Evolutionary conservation across 176 grass and related monocot species (phyloP).

Genomic region (Aechmea fasciata): DNA sequence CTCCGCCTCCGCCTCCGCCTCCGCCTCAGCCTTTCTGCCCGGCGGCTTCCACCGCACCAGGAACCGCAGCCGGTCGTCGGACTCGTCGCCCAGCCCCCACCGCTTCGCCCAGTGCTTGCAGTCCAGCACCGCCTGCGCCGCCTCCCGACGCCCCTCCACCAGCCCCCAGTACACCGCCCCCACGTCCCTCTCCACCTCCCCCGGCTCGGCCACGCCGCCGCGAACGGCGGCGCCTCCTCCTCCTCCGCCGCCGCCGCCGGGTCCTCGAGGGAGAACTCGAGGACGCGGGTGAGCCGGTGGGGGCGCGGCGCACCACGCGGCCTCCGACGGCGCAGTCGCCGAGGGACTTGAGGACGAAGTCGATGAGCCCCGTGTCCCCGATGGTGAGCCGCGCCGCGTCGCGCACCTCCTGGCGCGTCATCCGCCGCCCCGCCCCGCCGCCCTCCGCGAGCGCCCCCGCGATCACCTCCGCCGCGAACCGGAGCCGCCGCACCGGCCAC

Average conservation of each 20-base stretch:
- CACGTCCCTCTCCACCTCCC: conserved; percentile 49
- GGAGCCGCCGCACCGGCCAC: conserved; percentile 63
- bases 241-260: conserved; percentile 18
- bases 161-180: conserved; percentile 47
- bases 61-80: conserved; percentile 78
- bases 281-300: conserved; percentile 48
- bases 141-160: conserved; percentile 27
- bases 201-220: conserved; percentile 26
- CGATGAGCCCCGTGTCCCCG: conserved; percentile 84
- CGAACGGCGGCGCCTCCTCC: conserved; percentile 14
- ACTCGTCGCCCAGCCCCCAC: conserved; percentile 72
- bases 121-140: conserved; percentile 50
- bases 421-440: conserved; percentile 34
- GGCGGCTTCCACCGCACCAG: conserved; percentile 54
- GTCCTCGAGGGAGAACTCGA: conserved; percentile 78
- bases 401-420: conserved; percentile 72
- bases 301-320: conserved; percentile 52
- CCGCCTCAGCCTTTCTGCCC: not conserved
- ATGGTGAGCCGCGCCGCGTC: conserved; percentile 73
- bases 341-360: conserved; percentile 89
- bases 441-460: conserved; percentile 55
- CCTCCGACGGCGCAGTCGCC: conserved; percentile 52
- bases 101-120: conserved; percentile 88
- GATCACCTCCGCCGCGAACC: conserved; percentile 60
- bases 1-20: conserved; percentile 28